These are phyloP conservation scores for Fusarium sp. DNA, from an alignment of 2,329 filamentous ascomycete genomes.

Conservation along the genomic window DNA sequence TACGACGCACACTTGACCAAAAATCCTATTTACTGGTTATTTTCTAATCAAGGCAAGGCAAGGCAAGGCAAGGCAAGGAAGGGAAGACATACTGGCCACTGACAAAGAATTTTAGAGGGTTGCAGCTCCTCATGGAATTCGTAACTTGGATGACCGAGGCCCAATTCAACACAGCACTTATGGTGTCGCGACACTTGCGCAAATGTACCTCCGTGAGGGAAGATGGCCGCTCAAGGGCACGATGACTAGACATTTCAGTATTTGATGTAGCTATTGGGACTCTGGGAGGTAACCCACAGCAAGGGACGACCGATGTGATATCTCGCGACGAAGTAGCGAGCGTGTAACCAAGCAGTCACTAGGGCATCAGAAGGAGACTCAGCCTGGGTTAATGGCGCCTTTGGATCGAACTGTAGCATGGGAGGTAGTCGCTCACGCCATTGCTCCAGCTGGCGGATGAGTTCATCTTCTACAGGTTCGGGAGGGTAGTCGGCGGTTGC, in stretches of 20 bases:
- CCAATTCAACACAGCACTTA: conserved; percentile 21
- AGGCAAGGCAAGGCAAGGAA: accelerated
- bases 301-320: conserved; percentile 34
- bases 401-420: conserved; percentile 31
- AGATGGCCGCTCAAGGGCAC: conserved; percentile 19
- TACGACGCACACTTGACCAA: conserved; percentile 31
- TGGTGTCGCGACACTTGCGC: conserved; percentile 29
- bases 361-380: conserved; percentile 26
- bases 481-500: conserved; percentile 23
- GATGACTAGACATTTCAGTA: conserved; percentile 8
- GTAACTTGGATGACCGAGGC: conserved; percentile 23
- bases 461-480: conserved; percentile 32
- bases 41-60: accelerated
- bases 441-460: conserved; percentile 30
- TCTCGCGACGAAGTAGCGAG: conserved; percentile 30
- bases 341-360: conserved; percentile 27
- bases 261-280: accelerated
- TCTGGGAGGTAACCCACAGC: not conserved
- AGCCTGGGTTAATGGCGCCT: conserved; percentile 9
- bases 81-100: conserved; percentile 18
- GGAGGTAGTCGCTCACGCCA: conserved; percentile 20
- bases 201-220: conserved; percentile 27
- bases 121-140: conserved; percentile 30
- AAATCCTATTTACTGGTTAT: conserved; percentile 1
- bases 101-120: conserved; percentile 33